A percentile compares a stretch with the other conserved stretches of the same genome.
phyloP scores from a whole-genome alignment of 2,329 filamentous ascomycete species.

The Daldinia eschscholtzii region DNA sequence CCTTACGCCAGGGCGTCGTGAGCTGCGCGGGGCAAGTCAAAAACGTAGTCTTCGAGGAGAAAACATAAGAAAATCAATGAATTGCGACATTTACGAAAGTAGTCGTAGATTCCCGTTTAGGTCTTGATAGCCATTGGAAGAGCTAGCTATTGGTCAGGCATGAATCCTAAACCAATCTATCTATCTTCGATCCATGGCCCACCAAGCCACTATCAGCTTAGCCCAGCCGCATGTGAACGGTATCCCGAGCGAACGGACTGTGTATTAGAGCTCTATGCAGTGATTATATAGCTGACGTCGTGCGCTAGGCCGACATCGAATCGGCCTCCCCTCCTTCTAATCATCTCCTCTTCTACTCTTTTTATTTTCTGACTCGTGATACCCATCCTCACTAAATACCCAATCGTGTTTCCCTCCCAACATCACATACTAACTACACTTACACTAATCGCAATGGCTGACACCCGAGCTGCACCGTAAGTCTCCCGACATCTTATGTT shows the following conservation, averaged over 20 bases:
- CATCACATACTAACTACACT: slow-evolving; percentile 5
- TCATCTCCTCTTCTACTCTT: neutral
- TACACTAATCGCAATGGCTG: slow-evolving; percentile 47
- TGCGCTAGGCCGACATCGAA: neutral
- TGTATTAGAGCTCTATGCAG: neutral
- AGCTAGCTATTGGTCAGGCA: slow-evolving; percentile 25
- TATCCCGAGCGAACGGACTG: slow-evolving; percentile 6
- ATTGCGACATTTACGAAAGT: slow-evolving; percentile 41
- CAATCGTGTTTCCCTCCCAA: neutral
- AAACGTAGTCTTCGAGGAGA: slow-evolving; percentile 17
- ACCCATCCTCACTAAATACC: slow-evolving; percentile 10
- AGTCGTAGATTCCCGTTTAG: slow-evolving; percentile 30
- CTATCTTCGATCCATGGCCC: slow-evolving; percentile 24
- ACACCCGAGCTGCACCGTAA: slow-evolving; percentile 50
- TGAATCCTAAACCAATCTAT: slow-evolving; percentile 21
- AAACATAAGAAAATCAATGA: slow-evolving; percentile 38
- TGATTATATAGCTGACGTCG: slow-evolving; percentile 19
- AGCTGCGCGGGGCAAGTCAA: slow-evolving; percentile 30
- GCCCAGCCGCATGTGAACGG: slow-evolving; percentile 23
- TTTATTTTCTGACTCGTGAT: slow-evolving; percentile 10
- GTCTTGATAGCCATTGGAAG: slow-evolving; percentile 25
- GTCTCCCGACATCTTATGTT: slow-evolving; percentile 27
- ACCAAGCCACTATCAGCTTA: neutral
- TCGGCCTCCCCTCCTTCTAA: neutral
- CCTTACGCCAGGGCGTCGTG: slow-evolving; percentile 18